These are phyloP conservation scores for Coelastrella sp. DNA, from an alignment of 139 green algal species.

Conservation along the genomic window DNA sequence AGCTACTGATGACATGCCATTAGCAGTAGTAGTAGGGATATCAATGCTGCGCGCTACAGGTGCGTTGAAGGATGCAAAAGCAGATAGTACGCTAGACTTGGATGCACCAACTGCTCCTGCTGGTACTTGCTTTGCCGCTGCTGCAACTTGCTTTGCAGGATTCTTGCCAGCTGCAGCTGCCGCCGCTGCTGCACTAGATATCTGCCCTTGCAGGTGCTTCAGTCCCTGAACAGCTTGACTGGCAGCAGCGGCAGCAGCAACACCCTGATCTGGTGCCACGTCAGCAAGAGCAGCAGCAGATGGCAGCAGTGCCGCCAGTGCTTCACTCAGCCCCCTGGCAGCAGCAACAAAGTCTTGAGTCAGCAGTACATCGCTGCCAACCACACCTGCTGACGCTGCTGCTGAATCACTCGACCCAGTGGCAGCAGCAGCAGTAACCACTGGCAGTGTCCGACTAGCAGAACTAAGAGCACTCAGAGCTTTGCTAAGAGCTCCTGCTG, in stretches of 20 bases:
- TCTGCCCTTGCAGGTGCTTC: neutral
- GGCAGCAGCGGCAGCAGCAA: constrained; percentile 33
- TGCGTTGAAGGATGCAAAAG: too few species aligned
- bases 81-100: too few species aligned
- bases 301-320: constrained; percentile 42
- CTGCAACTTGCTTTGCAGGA: neutral
- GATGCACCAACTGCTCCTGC: too few species aligned
- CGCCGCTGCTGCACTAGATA: constrained; percentile 2
- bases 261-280: neutral
- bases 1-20: too few species aligned
- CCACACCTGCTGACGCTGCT: neutral
- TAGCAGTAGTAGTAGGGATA: neutral
- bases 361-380: constrained; percentile 7
- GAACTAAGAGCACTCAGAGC: constrained; percentile 36
- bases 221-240: constrained; percentile 21
- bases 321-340: constrained; percentile 32
- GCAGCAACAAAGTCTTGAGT: constrained; percentile 42
- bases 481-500: constrained; percentile 35
- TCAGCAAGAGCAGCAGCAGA: constrained; percentile 36
- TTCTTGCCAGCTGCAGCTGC: neutral
- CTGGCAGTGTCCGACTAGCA: constrained; percentile 23
- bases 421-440: neutral
- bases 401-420: neutral
- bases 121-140: neutral
- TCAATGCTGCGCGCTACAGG: neutral